phyloP scores from a whole-genome alignment of 257 asterid species.

The Linderniella brevidens region DNA sequence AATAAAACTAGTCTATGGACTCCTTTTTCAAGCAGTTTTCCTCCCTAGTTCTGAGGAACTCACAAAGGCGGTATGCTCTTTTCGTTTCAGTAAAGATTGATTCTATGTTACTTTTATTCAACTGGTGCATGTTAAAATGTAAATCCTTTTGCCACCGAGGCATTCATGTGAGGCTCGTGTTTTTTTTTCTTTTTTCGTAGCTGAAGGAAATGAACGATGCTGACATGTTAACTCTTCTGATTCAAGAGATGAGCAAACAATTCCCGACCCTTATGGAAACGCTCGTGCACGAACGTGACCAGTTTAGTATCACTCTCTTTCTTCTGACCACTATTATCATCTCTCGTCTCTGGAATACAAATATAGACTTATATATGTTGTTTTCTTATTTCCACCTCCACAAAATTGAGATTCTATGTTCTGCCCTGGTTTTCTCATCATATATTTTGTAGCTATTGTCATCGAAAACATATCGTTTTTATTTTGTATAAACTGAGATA shows the following conservation, averaged over 20 bases:
- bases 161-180: too few relatives aligned
- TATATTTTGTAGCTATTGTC: too few relatives aligned
- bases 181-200: conserved; percentile 42
- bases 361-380: too few relatives aligned
- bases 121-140: too few relatives aligned
- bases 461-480: too few relatives aligned
- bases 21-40: conserved; percentile 74
- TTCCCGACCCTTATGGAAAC: conserved; percentile 93
- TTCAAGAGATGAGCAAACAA: conserved; percentile 89
- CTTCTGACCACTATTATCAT: neutral
- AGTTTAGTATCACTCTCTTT: conserved; percentile 28
- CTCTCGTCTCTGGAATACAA: too few relatives aligned
- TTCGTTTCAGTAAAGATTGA: conserved; percentile 1
- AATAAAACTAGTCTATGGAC: conserved; percentile 45
- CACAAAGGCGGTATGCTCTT: conserved; percentile 36
- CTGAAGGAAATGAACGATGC: conserved; percentile 90
- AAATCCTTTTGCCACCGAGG: too few relatives aligned
- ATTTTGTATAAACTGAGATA: too few relatives aligned
- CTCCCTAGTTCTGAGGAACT: conserved; percentile 62
- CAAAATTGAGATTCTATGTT: too few relatives aligned
- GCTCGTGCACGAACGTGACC: conserved; percentile 87
- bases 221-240: conserved; percentile 77
- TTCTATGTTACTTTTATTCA: too few relatives aligned
- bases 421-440: too few relatives aligned
- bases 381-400: too few relatives aligned